Conservation (phyloP, 805 yeast genomes). For the Myxozyma nipponensis region DNA sequence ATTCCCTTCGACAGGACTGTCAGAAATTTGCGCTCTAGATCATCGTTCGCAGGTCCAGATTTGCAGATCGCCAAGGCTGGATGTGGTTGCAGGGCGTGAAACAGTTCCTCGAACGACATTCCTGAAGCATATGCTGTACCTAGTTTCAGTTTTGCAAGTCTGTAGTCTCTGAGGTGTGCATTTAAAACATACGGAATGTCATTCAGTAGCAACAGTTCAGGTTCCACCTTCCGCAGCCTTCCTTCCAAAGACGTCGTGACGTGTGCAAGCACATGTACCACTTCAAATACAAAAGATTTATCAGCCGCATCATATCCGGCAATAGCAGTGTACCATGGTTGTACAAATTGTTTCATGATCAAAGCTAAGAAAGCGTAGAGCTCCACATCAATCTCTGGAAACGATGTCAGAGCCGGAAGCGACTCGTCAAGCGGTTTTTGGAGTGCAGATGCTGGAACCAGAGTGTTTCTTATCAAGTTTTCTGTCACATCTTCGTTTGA, state of each 20-base stretch:
- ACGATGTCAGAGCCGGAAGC: constrained; percentile 26
- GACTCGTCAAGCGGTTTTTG: constrained; percentile 21
- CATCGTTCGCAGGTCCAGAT: constrained; percentile 11
- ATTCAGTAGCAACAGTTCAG: constrained; percentile 42
- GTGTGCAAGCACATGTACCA: constrained; percentile 42
- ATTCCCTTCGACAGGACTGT: constrained; percentile 39
- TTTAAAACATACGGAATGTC: constrained; percentile 45
- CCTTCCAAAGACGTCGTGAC: constrained; percentile 42
- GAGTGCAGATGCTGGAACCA: constrained; percentile 23
- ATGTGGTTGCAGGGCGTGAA: constrained; percentile 39
- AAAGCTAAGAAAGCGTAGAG: constrained; percentile 48
- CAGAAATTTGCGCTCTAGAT: constrained; percentile 37
- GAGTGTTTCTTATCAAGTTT: constrained; percentile 20
- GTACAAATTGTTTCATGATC: constrained; percentile 46
- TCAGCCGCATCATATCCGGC: constrained; percentile 38
- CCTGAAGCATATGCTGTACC: constrained; percentile 38
- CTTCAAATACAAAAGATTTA: constrained; percentile 43
- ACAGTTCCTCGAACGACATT: constrained; percentile 37
- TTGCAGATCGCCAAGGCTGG: constrained; percentile 33
- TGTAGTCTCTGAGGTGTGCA: constrained; percentile 38
- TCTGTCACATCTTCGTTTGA: constrained; percentile 5
- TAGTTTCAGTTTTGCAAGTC: constrained; percentile 32
- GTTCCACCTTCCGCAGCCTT: constrained; percentile 34
- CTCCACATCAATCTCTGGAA: constrained; percentile 42
- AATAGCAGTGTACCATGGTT: constrained; percentile 45